Evolutionary conservation across 164 flowering plant genomes (phyloP), one percentile per base, ranked within the genome.

Genomic region (Stephania cephalantha): DNA sequence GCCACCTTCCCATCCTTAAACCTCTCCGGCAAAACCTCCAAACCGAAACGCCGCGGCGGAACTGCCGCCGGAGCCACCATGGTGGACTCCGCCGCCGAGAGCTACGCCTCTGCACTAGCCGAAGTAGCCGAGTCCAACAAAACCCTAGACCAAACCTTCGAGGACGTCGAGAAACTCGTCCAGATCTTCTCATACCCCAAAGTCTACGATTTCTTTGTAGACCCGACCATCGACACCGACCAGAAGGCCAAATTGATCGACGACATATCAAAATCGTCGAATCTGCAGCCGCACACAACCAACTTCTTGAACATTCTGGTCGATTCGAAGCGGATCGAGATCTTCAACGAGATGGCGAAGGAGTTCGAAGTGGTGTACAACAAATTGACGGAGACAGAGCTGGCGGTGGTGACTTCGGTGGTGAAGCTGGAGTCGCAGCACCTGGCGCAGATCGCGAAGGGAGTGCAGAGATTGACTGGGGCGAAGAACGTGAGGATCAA

Each of bases 401-500:
- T 93, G 52, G 97, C 97, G 22, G 74, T 86, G 9, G 99, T 92
- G 75, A 83, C 85, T 35, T 92, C 97, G 68, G 98, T 94, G 78
- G 97, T 94, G 87, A 70, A 81, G 52, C 71, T 94, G 85, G 95
- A 91, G 77, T 72, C 90, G 68, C 88, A 87, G 85, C 97, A 95
- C 71, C 74, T 93, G 83, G 89, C 99, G 8, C 97, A 95, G 89
- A 90, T 95, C 11, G 95, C 98, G 11, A 90, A 88, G 81, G 87
- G 81, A 52, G 95, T 95, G 72, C 97, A 92, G 92, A 84, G 80
- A 76, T 69, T 95, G 79, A 90, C 95, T 0, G 90, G 90, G 22
- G 89, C 93, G 18, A 88, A 90, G 90, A 93, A 95, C 71, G 97
- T 95, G 75, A 84, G 97, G 85, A 87, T 95, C 77, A 91, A 90